Evolutionary conservation across 2,329 filamentous ascomycete genomes (phyloP).

Genomic region (Colletotrichum echinochloae): DNA sequence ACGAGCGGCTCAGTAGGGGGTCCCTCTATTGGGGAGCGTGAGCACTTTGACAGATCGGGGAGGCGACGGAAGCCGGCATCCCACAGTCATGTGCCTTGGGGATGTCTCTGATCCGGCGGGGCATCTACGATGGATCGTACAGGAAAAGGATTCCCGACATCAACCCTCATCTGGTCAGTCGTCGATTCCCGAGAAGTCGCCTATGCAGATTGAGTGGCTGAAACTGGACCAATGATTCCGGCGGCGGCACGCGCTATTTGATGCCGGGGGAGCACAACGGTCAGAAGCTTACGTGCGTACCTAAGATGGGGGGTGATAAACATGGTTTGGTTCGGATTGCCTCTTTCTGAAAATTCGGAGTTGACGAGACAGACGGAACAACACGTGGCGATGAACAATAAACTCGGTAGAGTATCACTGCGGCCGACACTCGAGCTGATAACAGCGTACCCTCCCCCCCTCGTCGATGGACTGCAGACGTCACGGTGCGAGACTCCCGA

Average conservation of each 20-base stretch:
- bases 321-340: too few species aligned
- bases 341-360: too few species aligned
- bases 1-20: too few species aligned
- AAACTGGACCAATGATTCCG: constrained; percentile 7
- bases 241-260: not conserved
- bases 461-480: not conserved
- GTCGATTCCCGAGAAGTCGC: constrained; percentile 28
- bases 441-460: too few species aligned
- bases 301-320: not conserved
- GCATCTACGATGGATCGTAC: constrained; percentile 27
- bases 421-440: too few species aligned
- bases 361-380: too few species aligned
- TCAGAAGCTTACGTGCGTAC: not conserved
- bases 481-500: too few species aligned
- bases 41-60: constrained; percentile 15
- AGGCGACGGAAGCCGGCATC: not conserved
- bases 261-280: not conserved
- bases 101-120: constrained; percentile 37
- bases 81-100: not conserved
- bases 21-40: too few species aligned
- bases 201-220: constrained; percentile 36
- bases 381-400: not conserved
- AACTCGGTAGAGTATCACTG: not conserved
- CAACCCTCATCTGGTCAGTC: not conserved
- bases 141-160: constrained; percentile 10